Percentiles rank a stretch among this genome's conserved stretches.
phyloP scores from a whole-genome alignment of 2,329 filamentous ascomycete species.

The Venturia effusa region DNA sequence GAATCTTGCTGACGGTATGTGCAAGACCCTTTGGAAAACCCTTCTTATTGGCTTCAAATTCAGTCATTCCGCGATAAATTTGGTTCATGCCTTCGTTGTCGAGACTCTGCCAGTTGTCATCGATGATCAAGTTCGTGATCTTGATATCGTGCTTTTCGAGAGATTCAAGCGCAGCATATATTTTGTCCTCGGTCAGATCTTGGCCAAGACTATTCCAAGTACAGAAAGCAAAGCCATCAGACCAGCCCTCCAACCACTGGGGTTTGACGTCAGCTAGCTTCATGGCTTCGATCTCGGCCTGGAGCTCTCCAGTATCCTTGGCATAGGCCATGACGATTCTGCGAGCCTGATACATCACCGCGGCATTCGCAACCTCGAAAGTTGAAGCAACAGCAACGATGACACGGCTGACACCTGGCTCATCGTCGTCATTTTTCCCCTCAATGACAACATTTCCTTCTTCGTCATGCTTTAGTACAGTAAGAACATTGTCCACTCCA shows the following conservation, averaged over 20 bases:
- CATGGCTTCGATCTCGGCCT: conserved; percentile 36
- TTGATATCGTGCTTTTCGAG: conserved; percentile 63
- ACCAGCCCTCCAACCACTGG: conserved; percentile 77
- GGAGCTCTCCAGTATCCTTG: conserved; percentile 30
- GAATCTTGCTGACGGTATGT: conserved; percentile 57
- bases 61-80: conserved; percentile 40
- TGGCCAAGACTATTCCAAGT: conserved; percentile 95
- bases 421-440: conserved; percentile 58
- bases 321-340: conserved; percentile 44
- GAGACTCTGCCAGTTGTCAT: conserved; percentile 91
- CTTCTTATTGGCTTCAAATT: conserved; percentile 73
- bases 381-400: conserved; percentile 60
- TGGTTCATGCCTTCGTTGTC: conserved; percentile 40
- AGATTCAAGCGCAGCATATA: conserved; percentile 62
- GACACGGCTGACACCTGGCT: conserved; percentile 46
- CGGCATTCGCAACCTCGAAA: conserved; percentile 66
- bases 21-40: conserved; percentile 75
- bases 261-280: conserved; percentile 40
- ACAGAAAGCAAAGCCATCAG: conserved; percentile 86
- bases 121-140: conserved; percentile 79
- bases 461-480: conserved; percentile 54
- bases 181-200: conserved; percentile 66
- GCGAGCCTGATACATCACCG: conserved; percentile 81
- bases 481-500: conserved; percentile 58
- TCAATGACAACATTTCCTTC: conserved; percentile 58